Base-by-base conservation (phyloP, 2,329 filamentous ascomycete species). In the Calonectria leucothoes region DNA sequence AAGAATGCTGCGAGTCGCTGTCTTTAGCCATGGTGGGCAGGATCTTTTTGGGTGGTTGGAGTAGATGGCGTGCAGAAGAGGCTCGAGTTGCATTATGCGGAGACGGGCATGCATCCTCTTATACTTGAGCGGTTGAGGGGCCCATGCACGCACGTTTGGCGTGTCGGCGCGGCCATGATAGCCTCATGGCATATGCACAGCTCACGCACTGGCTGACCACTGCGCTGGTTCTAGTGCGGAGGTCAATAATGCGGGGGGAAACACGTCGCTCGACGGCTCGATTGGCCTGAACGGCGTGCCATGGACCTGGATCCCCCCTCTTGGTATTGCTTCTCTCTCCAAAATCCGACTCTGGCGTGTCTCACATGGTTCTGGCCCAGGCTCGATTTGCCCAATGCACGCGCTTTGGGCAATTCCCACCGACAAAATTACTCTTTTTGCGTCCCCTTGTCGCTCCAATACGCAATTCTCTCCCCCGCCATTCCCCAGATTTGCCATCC, bases 171-270 rank as follows among this genome's bases (percentile, higher is more conserved):
- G 8, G 31, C 23, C 55, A 27, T 37, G 35, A 37, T 37, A 39
- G 33, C 55, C 33, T 59, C 55, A 39, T 33, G 17, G 17, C n/a
- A 37, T 14, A 4, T 59, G n/a, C 35, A 35, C 35, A 37, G 12
- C 33, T 25, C 55, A 23, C n/a, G 23, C 23, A 23, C 39, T 59
- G 29, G n/a, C 33, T 59, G 33, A 17, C 55, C 55, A 59, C 23
- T 59, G n/a, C n/a, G 8, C 55, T 59, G 33, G 33, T 27, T 20
- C 25, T 59, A 39, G 55, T 39, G 33, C 55, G 55, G 55, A 59
- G 55, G 55, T 59, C 55, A 17, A 59, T 59, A 59, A 59, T 39
- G 55, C 55, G 55, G 55, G 55, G 55, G 12, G 55, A 59, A 59
- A 12, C 17, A 1, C 7, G 2, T n/a, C 12, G 27, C 14, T 3